Percentiles rank a stretch among this genome's conserved stretches.
phyloP scores from a whole-genome alignment of 768 basidiomycete species.

The Favolaschia claudopus region DNA sequence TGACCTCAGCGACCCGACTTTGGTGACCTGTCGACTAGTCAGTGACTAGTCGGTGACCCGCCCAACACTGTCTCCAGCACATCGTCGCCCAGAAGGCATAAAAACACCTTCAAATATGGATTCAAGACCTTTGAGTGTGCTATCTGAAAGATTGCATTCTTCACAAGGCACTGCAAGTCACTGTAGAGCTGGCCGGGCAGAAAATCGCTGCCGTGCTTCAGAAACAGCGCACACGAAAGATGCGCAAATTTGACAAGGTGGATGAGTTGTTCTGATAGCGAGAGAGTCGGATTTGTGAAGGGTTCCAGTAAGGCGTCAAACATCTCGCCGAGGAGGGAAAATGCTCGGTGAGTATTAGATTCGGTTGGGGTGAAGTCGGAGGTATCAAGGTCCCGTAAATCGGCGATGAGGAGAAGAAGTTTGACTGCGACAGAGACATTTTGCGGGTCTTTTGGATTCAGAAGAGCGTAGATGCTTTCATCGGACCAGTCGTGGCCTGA shows the following conservation, averaged over 20 bases:
- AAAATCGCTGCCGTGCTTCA: slow-evolving; percentile 5
- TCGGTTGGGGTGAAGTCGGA: slow-evolving; percentile 26
- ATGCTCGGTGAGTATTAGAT: slow-evolving; percentile 10
- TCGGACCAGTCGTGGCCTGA: slow-evolving; percentile 30
- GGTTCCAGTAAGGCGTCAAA: slow-evolving; percentile 20
- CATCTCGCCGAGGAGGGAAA: slow-evolving; percentile 35
- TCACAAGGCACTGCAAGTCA: slow-evolving; percentile 20
- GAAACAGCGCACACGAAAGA: neutral
- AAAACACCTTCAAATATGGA: neutral
- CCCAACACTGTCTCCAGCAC: too few relatives aligned
- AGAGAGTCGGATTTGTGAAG: slow-evolving; percentile 18
- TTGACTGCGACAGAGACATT: neutral
- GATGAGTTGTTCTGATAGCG: neutral
- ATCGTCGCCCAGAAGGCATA: slow-evolving; percentile 20
- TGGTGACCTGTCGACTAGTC: too few relatives aligned
- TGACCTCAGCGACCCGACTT: too few relatives aligned
- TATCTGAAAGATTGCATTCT: slow-evolving; percentile 20
- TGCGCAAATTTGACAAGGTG: neutral
- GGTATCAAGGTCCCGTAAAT: slow-evolving; percentile 24
- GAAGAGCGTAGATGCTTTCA: neutral
- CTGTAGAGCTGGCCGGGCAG: too few relatives aligned
- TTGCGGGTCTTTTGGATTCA: neutral
- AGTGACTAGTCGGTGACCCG: too few relatives aligned
- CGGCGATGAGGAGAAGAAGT: slow-evolving; percentile 4
- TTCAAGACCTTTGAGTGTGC: slow-evolving; percentile 12